phyloP scores from a whole-genome alignment of 805 yeast species.

The Kluyveromyces dobzhanskii region DNA sequence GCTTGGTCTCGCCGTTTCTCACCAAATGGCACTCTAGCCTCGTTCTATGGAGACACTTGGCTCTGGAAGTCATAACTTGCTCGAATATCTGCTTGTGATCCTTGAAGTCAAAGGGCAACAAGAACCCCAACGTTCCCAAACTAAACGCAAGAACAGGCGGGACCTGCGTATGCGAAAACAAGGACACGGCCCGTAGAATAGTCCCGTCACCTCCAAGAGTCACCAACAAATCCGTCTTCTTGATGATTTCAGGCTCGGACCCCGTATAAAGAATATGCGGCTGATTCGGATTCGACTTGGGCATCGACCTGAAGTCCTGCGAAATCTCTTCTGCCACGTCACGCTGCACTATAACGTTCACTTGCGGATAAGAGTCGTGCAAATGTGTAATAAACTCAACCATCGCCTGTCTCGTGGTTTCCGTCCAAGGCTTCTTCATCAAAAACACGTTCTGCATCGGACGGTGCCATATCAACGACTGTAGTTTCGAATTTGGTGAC shows the following conservation, averaged over 20 bases:
- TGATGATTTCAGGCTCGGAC: conserved; percentile 42
- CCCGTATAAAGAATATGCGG: conserved; percentile 52
- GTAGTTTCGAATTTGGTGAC: conserved; percentile 52
- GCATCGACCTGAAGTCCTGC: conserved; percentile 17
- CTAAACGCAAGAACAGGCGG: conserved; percentile 90
- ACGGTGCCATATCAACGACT: conserved; percentile 58
- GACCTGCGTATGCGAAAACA: conserved; percentile 59
- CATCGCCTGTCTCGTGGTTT: conserved; percentile 56
- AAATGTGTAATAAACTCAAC: conserved; percentile 54
- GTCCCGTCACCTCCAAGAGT: conserved; percentile 98
- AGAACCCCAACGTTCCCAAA: conserved; percentile 83
- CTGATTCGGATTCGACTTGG: conserved; percentile 22
- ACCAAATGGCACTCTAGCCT: conserved; percentile 71
- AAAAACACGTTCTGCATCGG: conserved; percentile 69
- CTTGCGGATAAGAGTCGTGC: conserved; percentile 52
- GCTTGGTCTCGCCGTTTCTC: conserved; percentile 21
- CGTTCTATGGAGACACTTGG: conserved; percentile 66
- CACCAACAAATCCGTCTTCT: conserved; percentile 70
- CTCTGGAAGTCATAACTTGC: conserved; percentile 57
- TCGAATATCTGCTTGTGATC: conserved; percentile 53
- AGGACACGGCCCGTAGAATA: conserved; percentile 71
- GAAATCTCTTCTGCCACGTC: conserved; percentile 67
- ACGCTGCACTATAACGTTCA: conserved; percentile 69
- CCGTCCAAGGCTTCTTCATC: conserved; percentile 79
- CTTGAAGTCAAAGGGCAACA: conserved; percentile 76